Conservation (phyloP, 192 early-diverging fungal species). For the Gorgonomyces haynaldii region DNA sequence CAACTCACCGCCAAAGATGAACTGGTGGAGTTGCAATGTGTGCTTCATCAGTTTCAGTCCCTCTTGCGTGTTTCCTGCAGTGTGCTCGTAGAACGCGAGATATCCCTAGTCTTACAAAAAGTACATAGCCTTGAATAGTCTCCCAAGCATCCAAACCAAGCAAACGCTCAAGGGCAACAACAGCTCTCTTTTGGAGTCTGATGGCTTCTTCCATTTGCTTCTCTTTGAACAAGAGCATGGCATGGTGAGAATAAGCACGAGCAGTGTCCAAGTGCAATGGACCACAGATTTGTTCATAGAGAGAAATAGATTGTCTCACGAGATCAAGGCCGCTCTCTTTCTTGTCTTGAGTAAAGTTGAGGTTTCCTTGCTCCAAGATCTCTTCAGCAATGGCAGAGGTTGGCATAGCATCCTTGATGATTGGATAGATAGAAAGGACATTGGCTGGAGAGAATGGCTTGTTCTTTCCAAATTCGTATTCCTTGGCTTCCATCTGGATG, state of each 20-base stretch:
- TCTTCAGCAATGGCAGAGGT: conserved; percentile 70
- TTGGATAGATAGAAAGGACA: conserved; percentile 59
- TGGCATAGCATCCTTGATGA: conserved; percentile 58
- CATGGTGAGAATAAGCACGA: conserved; percentile 70
- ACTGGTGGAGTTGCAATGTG: conserved; percentile 67
- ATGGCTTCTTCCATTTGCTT: conserved; percentile 54
- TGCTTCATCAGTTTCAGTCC: conserved; percentile 73
- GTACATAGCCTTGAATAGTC: conserved; percentile 78
- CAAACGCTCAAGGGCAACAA: conserved; percentile 74
- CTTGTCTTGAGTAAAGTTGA: conserved; percentile 66
- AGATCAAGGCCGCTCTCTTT: conserved; percentile 70
- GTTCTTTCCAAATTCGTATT: conserved; percentile 43
- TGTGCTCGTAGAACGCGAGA: conserved; percentile 82
- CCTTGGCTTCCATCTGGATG: conserved; percentile 67
- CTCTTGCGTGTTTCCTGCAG: conserved; percentile 53
- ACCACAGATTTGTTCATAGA: conserved; percentile 91
- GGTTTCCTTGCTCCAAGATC: conserved; percentile 73
- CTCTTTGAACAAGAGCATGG: conserved; percentile 68
- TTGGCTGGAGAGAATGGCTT: conserved; percentile 53
- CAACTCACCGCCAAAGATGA: conserved; percentile 59
- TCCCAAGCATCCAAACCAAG: conserved; percentile 77
- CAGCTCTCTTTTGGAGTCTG: conserved; percentile 58
- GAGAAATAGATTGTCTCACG: conserved; percentile 63
- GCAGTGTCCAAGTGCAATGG: conserved; percentile 82
- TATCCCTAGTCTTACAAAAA: conserved; percentile 44